Conservation (phyloP, 1,284 basidiomycete species). For the Meripilus lineatus region DNA sequence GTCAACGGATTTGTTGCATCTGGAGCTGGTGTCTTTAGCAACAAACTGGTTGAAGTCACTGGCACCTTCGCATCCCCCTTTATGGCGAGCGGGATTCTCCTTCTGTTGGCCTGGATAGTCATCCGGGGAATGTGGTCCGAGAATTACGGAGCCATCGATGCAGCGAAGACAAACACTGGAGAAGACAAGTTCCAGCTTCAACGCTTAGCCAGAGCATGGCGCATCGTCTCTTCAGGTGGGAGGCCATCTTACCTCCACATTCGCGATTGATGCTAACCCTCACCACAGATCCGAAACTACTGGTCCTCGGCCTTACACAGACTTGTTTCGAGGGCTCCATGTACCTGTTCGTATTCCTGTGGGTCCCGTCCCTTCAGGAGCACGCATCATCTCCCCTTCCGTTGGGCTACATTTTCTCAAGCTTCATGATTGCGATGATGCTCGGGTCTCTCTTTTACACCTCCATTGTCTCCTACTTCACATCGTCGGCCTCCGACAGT, state of each 20-base stretch:
- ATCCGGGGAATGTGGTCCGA: constrained; percentile 60
- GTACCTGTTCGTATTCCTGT: constrained; percentile 80
- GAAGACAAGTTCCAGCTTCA: constrained; percentile 40
- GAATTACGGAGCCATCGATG: constrained; percentile 54
- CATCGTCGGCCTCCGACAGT: constrained; percentile 21
- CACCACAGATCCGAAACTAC: constrained; percentile 50
- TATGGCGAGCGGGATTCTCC: constrained; percentile 51
- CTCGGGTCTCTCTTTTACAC: constrained; percentile 70
- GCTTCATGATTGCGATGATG: constrained; percentile 79
- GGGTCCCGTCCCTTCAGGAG: constrained; percentile 72
- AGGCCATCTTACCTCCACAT: constrained; percentile 35
- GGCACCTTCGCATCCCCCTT: constrained; percentile 57
- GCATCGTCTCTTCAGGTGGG: constrained; percentile 36
- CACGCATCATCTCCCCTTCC: constrained; percentile 47
- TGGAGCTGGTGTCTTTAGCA: constrained; percentile 58
- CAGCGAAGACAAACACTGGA: constrained; percentile 16
- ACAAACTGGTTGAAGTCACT: constrained; percentile 48
- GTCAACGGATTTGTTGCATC: constrained; percentile 70
- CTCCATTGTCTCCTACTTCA: constrained; percentile 38
- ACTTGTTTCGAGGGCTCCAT: constrained; percentile 78
- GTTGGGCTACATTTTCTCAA: constrained; percentile 71
- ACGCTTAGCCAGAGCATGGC: constrained; percentile 53
- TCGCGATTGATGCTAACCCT: constrained; percentile 4
- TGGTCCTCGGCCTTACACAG: constrained; percentile 68
- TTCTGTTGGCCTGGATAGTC: constrained; percentile 49